Evolutionary conservation across 2,329 filamentous ascomycete species (phyloP).

Genomic region (Pseudovirgaria hyperparasitica): DNA sequence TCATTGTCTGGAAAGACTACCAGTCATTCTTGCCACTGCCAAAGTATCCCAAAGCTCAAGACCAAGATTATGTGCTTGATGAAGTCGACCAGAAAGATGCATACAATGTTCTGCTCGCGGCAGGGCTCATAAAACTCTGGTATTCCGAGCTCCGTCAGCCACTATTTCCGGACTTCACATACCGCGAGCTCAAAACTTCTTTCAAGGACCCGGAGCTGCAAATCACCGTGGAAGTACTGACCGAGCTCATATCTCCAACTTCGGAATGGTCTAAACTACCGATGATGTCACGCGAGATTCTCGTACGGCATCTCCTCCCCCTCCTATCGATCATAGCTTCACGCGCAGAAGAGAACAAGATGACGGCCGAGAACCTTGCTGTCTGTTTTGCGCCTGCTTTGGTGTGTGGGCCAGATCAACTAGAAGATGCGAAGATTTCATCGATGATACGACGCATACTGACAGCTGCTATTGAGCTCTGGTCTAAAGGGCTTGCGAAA

Average conservation of each 20-base stretch:
- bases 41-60: slow-evolving; percentile 17
- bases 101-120: slow-evolving; percentile 40
- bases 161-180: slow-evolving; percentile 36
- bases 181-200: slow-evolving; percentile 31
- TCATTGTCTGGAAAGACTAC: slow-evolving; percentile 39
- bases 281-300: slow-evolving; percentile 32
- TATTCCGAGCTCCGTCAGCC: slow-evolving; percentile 40
- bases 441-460: slow-evolving; percentile 37
- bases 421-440: slow-evolving; percentile 42
- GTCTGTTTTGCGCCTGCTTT: slow-evolving; percentile 42
- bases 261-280: slow-evolving; percentile 35
- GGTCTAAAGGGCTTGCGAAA: slow-evolving; percentile 30
- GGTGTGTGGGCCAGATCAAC: slow-evolving; percentile 38
- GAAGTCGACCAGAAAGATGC: slow-evolving; percentile 36
- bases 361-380: slow-evolving; percentile 40
- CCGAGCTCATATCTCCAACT: slow-evolving; percentile 31
- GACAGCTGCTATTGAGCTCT: slow-evolving; percentile 33
- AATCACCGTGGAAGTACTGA: slow-evolving; percentile 28
- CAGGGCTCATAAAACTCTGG: slow-evolving; percentile 42
- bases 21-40: slow-evolving; percentile 19
- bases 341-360: slow-evolving; percentile 38
- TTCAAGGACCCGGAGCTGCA: slow-evolving; percentile 27
- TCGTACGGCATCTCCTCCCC: slow-evolving; percentile 39
- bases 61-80: slow-evolving; percentile 29
- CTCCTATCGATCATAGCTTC: slow-evolving; percentile 34